Conservation (phyloP, 2,329 filamentous ascomycete genomes). For the Xylaria sp. region DNA sequence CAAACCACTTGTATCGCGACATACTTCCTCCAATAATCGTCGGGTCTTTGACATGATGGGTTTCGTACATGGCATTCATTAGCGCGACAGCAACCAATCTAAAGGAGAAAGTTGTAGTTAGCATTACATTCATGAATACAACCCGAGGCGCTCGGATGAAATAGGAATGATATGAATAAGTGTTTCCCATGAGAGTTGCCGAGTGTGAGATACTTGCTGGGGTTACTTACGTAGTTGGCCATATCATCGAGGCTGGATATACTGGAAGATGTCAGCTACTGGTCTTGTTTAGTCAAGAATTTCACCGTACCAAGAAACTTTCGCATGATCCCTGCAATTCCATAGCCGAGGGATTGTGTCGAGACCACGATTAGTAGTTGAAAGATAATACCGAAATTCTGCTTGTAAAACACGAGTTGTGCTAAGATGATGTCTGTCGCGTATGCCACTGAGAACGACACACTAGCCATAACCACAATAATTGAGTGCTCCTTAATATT, state of each 20-base stretch:
- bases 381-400: constrained; percentile 73
- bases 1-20: constrained; percentile 73
- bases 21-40: constrained; percentile 71
- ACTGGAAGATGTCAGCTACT: constrained; percentile 53
- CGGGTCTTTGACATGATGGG: constrained; percentile 60
- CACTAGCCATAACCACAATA: constrained; percentile 77
- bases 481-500: constrained; percentile 77
- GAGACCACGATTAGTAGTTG: constrained; percentile 74
- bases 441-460: constrained; percentile 76
- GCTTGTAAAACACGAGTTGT: constrained; percentile 76
- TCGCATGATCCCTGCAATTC: constrained; percentile 74
- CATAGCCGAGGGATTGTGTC: constrained; percentile 76
- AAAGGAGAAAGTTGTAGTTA: constrained; percentile 33
- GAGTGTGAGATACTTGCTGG: background rate
- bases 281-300: background rate
- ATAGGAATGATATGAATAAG: background rate
- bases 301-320: constrained; percentile 65
- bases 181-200: background rate
- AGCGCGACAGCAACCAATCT: constrained; percentile 74
- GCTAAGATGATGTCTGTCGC: constrained; percentile 80
- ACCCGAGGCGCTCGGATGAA: background rate
- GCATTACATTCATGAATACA: background rate
- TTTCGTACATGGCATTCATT: constrained; percentile 79
- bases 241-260: constrained; percentile 78
- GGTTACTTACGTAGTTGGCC: constrained; percentile 61